Conservation (phyloP, 345 rosid genomes). For the Citrus mangshanensis region DNA sequence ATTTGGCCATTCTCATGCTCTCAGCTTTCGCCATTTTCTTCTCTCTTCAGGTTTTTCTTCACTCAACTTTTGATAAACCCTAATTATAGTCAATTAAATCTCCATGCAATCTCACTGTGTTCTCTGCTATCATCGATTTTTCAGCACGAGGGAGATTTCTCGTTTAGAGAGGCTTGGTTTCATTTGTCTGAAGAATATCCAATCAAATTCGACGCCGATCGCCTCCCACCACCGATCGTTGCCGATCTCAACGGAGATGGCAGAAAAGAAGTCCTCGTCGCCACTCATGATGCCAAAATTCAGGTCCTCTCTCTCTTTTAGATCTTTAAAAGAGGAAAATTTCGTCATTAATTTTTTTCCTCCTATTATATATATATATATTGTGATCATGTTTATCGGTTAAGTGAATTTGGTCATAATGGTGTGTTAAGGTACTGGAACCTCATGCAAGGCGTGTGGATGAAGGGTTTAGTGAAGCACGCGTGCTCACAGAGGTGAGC, state of each 20-base stretch:
- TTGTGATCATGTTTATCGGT: background rate
- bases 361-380: too few species aligned
- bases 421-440: slow-evolving; percentile 61
- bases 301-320: slow-evolving; percentile 45
- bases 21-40: slow-evolving; percentile 96
- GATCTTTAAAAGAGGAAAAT: background rate
- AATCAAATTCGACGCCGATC: slow-evolving; percentile 81
- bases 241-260: slow-evolving; percentile 98
- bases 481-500: slow-evolving; percentile 56
- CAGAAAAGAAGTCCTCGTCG: slow-evolving; percentile 80
- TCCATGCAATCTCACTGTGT: background rate
- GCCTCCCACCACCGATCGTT: slow-evolving; percentile 87
- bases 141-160: slow-evolving; percentile 97
- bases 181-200: slow-evolving; percentile 84
- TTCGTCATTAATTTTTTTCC: background rate
- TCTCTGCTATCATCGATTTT: background rate
- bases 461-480: slow-evolving; percentile 90
- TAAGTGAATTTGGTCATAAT: slow-evolving; percentile 1
- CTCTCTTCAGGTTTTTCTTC: slow-evolving; percentile 77
- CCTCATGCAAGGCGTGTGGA: slow-evolving; percentile 81
- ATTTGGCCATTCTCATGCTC: slow-evolving; percentile 92
- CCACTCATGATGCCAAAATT: slow-evolving; percentile 91
- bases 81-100: background rate
- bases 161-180: slow-evolving; percentile 92
- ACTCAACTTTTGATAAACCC: slow-evolving; percentile 12